phyloP scores from a whole-genome alignment of 345 rosid species.

The Syzygium grande region DNA sequence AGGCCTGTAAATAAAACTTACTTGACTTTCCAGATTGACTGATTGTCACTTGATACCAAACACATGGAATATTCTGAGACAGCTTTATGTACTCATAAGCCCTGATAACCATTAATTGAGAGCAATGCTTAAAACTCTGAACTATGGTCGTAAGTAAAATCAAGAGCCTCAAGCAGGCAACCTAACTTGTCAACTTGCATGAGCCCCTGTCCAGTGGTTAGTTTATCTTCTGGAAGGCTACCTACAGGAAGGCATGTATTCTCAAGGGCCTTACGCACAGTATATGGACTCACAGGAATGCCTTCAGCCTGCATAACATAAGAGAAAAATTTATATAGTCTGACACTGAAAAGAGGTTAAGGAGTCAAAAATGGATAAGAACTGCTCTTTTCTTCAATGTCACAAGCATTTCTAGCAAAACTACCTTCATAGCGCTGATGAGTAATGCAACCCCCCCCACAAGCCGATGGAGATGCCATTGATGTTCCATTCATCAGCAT shows the following conservation, averaged over 20 bases:
- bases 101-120: constrained; percentile 31
- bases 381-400: background rate
- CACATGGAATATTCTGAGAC: constrained; percentile 42
- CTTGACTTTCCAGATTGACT: constrained; percentile 75
- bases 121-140: constrained; percentile 5
- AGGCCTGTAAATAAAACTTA: constrained; percentile 20
- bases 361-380: background rate
- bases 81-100: constrained; percentile 71
- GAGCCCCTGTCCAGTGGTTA: constrained; percentile 92
- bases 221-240: constrained; percentile 66
- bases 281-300: constrained; percentile 78
- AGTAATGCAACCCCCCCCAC: constrained; percentile 96
- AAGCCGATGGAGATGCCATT: constrained; percentile 99
- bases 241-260: constrained; percentile 76
- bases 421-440: constrained; percentile 94
- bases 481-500: constrained; percentile 99
- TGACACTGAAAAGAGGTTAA: background rate
- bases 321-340: background rate
- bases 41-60: constrained; percentile 67
- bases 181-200: constrained; percentile 92
- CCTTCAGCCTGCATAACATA: constrained; percentile 55
- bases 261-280: constrained; percentile 84
- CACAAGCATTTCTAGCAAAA: constrained; percentile 1
- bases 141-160: background rate
- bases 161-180: background rate